Evolutionary conservation across 148 eudicot species (phyloP).

Genomic region (Heliosperma pusillum): DNA sequence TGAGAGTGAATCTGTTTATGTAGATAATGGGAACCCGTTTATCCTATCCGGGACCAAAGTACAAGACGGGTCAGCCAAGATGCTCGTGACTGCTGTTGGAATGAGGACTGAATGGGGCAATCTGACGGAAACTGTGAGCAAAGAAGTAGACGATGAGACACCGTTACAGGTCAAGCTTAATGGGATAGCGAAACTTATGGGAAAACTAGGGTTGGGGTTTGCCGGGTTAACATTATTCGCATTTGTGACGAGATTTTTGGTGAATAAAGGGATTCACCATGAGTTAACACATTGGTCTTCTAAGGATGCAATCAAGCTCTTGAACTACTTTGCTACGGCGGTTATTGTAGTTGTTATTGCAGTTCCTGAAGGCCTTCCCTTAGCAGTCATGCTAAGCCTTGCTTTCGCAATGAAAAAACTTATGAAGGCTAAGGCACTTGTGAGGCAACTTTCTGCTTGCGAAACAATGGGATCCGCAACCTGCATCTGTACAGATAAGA

Average conservation of each 20-base stretch:
- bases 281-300: slow-evolving; percentile 67
- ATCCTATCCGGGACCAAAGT: too few relatives aligned
- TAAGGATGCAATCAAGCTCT: slow-evolving; percentile 58
- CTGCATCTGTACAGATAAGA: too few relatives aligned
- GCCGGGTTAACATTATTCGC: slow-evolving; percentile 80
- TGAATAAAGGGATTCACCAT: slow-evolving; percentile 43
- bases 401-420: slow-evolving; percentile 95
- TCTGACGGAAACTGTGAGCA: too few relatives aligned
- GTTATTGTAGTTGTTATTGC: slow-evolving; percentile 95
- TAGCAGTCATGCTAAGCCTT: slow-evolving; percentile 93
- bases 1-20: too few relatives aligned
- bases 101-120: too few relatives aligned
- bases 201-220: slow-evolving; percentile 73
- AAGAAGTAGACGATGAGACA: too few relatives aligned
- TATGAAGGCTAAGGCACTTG: slow-evolving; percentile 77
- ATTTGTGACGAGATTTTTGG: slow-evolving; percentile 51
- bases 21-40: too few relatives aligned
- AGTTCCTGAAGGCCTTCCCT: slow-evolving; percentile 95
- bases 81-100: too few relatives aligned
- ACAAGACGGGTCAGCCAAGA: too few relatives aligned
- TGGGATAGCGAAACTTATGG: slow-evolving; percentile 89
- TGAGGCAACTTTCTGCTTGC: too few relatives aligned
- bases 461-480: too few relatives aligned
- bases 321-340: slow-evolving; percentile 83
- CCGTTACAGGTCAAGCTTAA: too few relatives aligned